Conservation (phyloP, 2,329 filamentous ascomycete species). For the Xenoacremonium recifei region DNA sequence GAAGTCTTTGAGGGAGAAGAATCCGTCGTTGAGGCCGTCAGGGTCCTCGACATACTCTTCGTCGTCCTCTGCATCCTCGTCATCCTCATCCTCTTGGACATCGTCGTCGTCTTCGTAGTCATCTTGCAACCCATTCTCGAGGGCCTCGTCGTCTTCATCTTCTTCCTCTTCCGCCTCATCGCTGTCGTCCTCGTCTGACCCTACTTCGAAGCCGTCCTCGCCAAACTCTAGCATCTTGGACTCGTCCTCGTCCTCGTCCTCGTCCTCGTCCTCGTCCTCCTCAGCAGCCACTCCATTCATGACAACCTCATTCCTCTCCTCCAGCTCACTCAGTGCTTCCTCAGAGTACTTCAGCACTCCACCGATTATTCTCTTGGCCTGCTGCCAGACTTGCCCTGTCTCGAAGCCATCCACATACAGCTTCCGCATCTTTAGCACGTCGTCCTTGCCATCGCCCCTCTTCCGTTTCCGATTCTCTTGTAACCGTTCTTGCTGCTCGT, state of each 20-base stretch:
- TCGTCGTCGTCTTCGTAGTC: constrained; percentile 34
- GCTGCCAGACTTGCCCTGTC: constrained; percentile 89
- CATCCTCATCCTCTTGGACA: constrained; percentile 35
- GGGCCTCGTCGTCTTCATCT: constrained; percentile 21
- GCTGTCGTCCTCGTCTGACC: constrained; percentile 28
- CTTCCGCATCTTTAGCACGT: constrained; percentile 73
- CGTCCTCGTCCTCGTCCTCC: constrained; percentile 33
- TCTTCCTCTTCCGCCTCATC: constrained; percentile 29
- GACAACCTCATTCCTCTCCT: constrained; percentile 47
- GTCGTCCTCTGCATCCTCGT: constrained; percentile 42
- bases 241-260: constrained; percentile 36
- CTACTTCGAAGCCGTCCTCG: constrained; percentile 30
- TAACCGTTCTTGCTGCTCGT: constrained; percentile 67
- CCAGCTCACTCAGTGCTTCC: constrained; percentile 46
- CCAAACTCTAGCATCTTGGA: constrained; percentile 26
- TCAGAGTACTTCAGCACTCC: constrained; percentile 51
- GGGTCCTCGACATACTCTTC: constrained; percentile 58
- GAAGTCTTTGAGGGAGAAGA: constrained; percentile 97
- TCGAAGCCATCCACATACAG: constrained; percentile 86
- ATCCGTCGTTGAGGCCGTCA: constrained; percentile 90
- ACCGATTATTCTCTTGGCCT: constrained; percentile 77
- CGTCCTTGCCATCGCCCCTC: constrained; percentile 50
- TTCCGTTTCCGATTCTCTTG: constrained; percentile 78
- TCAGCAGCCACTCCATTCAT: constrained; percentile 14
- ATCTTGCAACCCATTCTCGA: constrained; percentile 26